phyloP scores from a whole-genome alignment of 495 filamentous ascomycete species.

The Podospora pseudopauciseta region DNA sequence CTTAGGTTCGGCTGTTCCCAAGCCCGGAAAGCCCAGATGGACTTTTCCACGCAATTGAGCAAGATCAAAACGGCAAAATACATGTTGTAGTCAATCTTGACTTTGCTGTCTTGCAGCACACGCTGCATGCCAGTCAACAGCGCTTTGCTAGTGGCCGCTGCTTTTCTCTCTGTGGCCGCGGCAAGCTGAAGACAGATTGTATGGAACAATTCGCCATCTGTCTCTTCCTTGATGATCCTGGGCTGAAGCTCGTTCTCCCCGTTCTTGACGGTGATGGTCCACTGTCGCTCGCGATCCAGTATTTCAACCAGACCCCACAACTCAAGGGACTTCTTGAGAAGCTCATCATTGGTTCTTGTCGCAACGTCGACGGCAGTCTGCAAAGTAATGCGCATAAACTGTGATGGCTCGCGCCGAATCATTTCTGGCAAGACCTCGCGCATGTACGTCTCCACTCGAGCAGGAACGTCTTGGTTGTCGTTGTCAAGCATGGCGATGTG shows the following conservation, averaged over 20 bases:
- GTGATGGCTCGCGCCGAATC: constrained; percentile 61
- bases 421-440: constrained; percentile 59
- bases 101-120: constrained; percentile 68
- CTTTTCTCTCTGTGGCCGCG: constrained; percentile 70
- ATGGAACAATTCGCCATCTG: constrained; percentile 43
- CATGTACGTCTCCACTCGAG: constrained; percentile 67
- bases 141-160: constrained; percentile 58
- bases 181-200: constrained; percentile 66
- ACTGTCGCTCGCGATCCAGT: constrained; percentile 63
- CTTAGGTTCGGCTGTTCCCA: constrained; percentile 61
- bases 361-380: constrained; percentile 54
- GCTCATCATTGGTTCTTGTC: constrained; percentile 54
- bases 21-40: constrained; percentile 74
- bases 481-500: constrained; percentile 59
- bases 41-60: constrained; percentile 76
- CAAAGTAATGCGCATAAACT: constrained; percentile 66
- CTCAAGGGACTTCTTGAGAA: constrained; percentile 65
- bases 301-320: constrained; percentile 75
- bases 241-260: constrained; percentile 28
- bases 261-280: constrained; percentile 53
- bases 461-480: constrained; percentile 63
- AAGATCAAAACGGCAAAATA: constrained; percentile 72
- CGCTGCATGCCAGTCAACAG: constrained; percentile 75
- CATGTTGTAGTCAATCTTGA: constrained; percentile 64
- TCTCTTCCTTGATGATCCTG: constrained; percentile 38